These are phyloP conservation scores for Aspergillus uvarum DNA, from an alignment of 2,329 filamentous ascomycete genomes.

Conservation along the genomic window DNA sequence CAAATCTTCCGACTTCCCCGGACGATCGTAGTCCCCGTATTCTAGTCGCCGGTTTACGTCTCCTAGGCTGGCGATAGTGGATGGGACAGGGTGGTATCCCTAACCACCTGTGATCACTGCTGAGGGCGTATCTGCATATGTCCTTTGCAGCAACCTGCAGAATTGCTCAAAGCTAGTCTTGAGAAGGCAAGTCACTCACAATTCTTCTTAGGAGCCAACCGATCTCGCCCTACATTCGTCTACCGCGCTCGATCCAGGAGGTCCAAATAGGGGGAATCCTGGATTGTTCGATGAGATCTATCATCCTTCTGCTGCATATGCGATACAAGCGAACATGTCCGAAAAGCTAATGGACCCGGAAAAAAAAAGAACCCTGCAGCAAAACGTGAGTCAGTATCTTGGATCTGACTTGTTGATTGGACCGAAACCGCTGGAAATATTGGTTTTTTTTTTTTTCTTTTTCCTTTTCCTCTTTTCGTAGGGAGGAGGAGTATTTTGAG, in stretches of 20 bases:
- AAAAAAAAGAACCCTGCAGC: slow-evolving; percentile 13
- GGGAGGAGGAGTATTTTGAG: background rate
- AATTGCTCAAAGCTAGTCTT: slow-evolving; percentile 1
- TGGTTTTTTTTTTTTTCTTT: background rate
- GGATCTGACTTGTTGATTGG: slow-evolving; percentile 9
- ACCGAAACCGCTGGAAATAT: background rate
- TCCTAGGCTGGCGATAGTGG: background rate
- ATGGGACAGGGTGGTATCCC: background rate
- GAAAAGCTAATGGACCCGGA: slow-evolving; percentile 5
- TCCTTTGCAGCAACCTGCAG: background rate
- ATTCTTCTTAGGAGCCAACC: background rate
- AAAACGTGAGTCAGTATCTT: slow-evolving; percentile 18
- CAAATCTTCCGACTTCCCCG: slow-evolving; percentile 8
- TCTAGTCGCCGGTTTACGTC: background rate
- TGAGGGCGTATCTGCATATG: background rate
- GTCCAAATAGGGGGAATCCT: slow-evolving; percentile 2
- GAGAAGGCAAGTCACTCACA: background rate
- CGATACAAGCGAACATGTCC: slow-evolving; percentile 4
- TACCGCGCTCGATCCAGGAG: background rate
- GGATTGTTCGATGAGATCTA: slow-evolving; percentile 14
- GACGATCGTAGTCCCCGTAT: slow-evolving; percentile 1
- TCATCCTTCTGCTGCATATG: slow-evolving; percentile 14
- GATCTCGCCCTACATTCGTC: background rate
- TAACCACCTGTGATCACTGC: background rate
- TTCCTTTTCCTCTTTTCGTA: background rate